Conservation (phyloP, 2,329 filamentous ascomycete species). For the Scedosporium dehoogii region DNA sequence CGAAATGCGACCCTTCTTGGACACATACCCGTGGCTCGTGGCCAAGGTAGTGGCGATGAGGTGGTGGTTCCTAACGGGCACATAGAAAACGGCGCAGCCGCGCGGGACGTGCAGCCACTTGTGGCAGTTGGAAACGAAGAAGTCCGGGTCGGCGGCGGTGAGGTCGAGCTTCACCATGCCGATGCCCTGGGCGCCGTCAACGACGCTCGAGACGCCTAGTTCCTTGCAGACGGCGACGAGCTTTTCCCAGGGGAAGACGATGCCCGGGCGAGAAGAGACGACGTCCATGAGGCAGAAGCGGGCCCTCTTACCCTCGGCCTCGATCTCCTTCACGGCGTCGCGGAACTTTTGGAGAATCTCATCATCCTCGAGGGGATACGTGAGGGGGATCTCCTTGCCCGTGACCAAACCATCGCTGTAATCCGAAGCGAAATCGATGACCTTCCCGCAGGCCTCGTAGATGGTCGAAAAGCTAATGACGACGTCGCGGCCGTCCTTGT, state of each 20-base stretch:
- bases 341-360: conserved; percentile 54
- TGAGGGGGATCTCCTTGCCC: conserved; percentile 45
- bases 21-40: conserved; percentile 68
- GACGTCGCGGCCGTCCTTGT: conserved; percentile 61
- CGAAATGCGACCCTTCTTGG: conserved; percentile 26
- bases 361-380: conserved; percentile 61
- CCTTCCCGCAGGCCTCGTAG: conserved; percentile 70
- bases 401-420: conserved; percentile 37
- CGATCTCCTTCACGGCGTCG: conserved; percentile 41
- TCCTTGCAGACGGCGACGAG: conserved; percentile 56
- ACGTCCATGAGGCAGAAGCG: conserved; percentile 65
- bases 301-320: conserved; percentile 48
- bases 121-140: conserved; percentile 79
- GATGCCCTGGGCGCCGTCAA: conserved; percentile 80
- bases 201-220: conserved; percentile 57
- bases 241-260: conserved; percentile 67
- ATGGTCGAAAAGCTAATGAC: conserved; percentile 71
- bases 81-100: conserved; percentile 71
- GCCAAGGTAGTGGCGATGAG: conserved; percentile 66
- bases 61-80: conserved; percentile 64
- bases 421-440: conserved; percentile 62
- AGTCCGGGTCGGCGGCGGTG: conserved; percentile 60
- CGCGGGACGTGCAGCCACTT: conserved; percentile 84
- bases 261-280: conserved; percentile 67
- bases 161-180: conserved; percentile 71